Conservation (phyloP, 148 eudicot genomes). For the Rhododendron griersonianum region DNA sequence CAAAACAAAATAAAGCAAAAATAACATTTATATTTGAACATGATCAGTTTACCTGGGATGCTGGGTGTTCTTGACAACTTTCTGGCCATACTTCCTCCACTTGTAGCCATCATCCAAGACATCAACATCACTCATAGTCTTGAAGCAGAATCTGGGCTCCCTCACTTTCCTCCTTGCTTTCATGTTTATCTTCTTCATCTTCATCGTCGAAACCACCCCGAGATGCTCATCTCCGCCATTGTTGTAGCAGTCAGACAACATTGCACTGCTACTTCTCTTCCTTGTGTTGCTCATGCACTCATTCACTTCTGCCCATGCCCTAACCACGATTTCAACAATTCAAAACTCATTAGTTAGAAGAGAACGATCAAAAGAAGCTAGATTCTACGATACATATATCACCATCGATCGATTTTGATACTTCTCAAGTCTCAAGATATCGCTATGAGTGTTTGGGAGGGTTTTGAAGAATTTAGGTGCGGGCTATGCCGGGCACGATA, state of each 20-base stretch:
- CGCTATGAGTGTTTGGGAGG: background rate
- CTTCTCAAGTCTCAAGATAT: too few species aligned
- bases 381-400: too few species aligned
- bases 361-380: too few species aligned
- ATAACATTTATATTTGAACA: background rate
- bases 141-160: constrained; percentile 82
- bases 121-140: constrained; percentile 77
- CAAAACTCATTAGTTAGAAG: background rate
- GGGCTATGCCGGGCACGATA: too few species aligned
- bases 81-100: constrained; percentile 83
- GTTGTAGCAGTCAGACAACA: background rate
- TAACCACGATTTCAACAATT: background rate
- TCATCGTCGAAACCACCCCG: constrained; percentile 36
- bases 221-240: constrained; percentile 20
- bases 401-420: too few species aligned
- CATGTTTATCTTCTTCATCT: constrained; percentile 67
- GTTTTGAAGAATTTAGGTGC: too few species aligned
- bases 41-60: constrained; percentile 54
- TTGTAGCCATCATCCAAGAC: constrained; percentile 80
- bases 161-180: constrained; percentile 67
- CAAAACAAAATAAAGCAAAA: background rate
- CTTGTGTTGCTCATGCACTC: constrained; percentile 21
- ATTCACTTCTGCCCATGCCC: constrained; percentile 47
- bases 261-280: background rate
- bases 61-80: constrained; percentile 78